Percentiles rank a stretch among this genome's conserved stretches.
phyloP scores from a whole-genome alignment of 108 stramenopile species.

The Cylindrotheca fusiformis region DNA sequence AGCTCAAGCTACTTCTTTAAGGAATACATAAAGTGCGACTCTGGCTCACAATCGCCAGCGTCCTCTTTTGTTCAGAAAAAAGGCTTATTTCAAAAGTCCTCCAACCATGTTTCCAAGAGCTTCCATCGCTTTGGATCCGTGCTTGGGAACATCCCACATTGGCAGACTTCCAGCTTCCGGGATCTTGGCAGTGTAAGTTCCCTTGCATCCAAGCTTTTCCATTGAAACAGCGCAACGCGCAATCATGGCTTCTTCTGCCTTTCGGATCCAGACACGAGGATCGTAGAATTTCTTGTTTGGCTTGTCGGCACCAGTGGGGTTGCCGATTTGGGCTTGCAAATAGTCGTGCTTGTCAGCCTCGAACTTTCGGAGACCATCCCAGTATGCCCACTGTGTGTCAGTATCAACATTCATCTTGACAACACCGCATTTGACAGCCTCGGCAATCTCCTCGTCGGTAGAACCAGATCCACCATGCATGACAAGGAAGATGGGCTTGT shows the following conservation, averaged over 20 bases:
- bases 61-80: no score
- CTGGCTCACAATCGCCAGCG: no score
- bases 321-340: conserved; percentile 91
- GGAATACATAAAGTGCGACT: no score
- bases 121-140: no score
- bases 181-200: conserved; percentile 40
- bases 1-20: no score
- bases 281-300: conserved; percentile 96
- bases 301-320: conserved; percentile 85
- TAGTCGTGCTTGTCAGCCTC: conserved; percentile 59
- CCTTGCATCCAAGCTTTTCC: conserved; percentile 63
- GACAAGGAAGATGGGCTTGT: conserved; percentile 83
- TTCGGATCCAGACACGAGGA: conserved; percentile 86
- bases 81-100: no score
- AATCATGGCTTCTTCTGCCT: conserved; percentile 85
- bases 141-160: background rate
- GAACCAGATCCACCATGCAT: conserved; percentile 93
- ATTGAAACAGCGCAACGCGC: conserved; percentile 55
- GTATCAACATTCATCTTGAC: conserved; percentile 99
- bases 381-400: conserved; percentile 91
- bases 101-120: no score
- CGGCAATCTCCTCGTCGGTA: conserved; percentile 75
- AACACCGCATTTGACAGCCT: conserved; percentile 70
- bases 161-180: conserved; percentile 6
- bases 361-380: conserved; percentile 69